Evolutionary conservation across 2,329 filamentous ascomycete species (phyloP), one percentile per base, ranked within the genome.

Genomic region (Stagonosporopsis tanaceti): DNA sequence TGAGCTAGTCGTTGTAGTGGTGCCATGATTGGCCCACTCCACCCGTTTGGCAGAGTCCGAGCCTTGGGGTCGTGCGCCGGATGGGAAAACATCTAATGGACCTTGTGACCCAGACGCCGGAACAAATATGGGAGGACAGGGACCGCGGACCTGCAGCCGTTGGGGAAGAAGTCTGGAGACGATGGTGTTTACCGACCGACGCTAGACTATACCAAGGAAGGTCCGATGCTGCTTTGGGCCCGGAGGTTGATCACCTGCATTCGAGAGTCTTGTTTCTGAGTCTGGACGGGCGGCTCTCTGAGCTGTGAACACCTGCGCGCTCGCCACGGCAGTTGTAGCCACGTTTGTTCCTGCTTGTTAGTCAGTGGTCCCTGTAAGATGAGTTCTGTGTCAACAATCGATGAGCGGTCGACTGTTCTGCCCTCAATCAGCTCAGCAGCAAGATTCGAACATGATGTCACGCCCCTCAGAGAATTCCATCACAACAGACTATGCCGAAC

Each of bases 61-160:
- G 41, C 15, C 47, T 44, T 44, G 28, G 28, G 24, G 14, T 38
- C 15, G 45, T 53, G 27, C 27, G 46, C 12, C 41, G 39, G 20
- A 37, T 20, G 22, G 30, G n/a, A 22, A 47, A 20, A 22, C 30
- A 41, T 35, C 8, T 9, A 34, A 37, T 35, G 14, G 39, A 51
- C 41, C 56, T 50, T 47, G 37, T 54, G 46, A 46, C 28, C 41
- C 7, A 12, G 37, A 15, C 8, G 25, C 20, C 12, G 28, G n/a
- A 38, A 37, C 46, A 51, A 41, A 44, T 22, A 20, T 27, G 12
- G 44, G 42, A 15, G 39, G 46, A 22, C 25, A 39, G 47, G 51
- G 15, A 39, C 32, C 11, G 28, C 50, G 56, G 56, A 50, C 56
- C 50, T 59, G 46, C 40, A 59, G 46, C 56, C 56, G 41, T 47